Percentiles rank a stretch among this genome's conserved stretches.
These are phyloP conservation scores for Scalesia atractyloides DNA, from an alignment of 129 eudicot species.

Conservation along the genomic window DNA sequence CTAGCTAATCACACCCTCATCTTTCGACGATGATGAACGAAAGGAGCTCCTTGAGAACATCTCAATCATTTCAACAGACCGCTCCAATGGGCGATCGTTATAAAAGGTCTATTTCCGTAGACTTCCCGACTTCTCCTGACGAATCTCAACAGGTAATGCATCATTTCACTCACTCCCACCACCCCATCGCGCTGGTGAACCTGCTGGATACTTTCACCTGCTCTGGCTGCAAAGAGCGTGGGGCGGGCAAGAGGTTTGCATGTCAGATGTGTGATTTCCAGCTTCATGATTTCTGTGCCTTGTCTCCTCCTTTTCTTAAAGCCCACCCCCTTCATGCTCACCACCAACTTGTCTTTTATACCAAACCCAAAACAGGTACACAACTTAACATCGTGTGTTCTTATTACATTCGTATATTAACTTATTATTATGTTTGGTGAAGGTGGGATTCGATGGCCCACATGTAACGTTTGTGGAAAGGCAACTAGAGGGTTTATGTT, in stretches of 20 bases:
- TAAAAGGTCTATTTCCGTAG: conserved; percentile 34
- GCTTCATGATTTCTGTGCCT: conserved; percentile 81
- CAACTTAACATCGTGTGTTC: background rate
- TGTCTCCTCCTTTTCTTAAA: conserved; percentile 67
- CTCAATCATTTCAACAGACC: conserved; percentile 27
- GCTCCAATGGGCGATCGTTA: background rate
- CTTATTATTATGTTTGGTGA: background rate
- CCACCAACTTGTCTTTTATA: conserved; percentile 68
- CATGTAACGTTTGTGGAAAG: conserved; percentile 73
- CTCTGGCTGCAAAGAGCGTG: conserved; percentile 85
- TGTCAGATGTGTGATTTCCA: conserved; percentile 78
- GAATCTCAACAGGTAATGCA: conserved; percentile 40
- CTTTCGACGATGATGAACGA: conserved; percentile 1
- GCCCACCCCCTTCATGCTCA: conserved; percentile 77
- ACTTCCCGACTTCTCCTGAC: conserved; percentile 65
- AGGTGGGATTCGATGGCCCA: conserved; percentile 79
- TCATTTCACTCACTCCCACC: conserved; percentile 66
- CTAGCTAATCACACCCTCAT: too few relatives aligned
- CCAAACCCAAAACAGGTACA: conserved; percentile 70
- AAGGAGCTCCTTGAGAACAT: conserved; percentile 26
- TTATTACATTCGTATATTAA: too few relatives aligned
- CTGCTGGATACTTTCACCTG: conserved; percentile 51
- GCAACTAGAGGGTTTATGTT: conserved; percentile 68
- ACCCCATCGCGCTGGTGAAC: conserved; percentile 50
- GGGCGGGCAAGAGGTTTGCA: conserved; percentile 68